A percentile compares a stretch with the other conserved stretches of the same genome.
phyloP scores from a whole-genome alignment of 805 yeast genomes.

The Tetrapisispora nanseiensis region DNA sequence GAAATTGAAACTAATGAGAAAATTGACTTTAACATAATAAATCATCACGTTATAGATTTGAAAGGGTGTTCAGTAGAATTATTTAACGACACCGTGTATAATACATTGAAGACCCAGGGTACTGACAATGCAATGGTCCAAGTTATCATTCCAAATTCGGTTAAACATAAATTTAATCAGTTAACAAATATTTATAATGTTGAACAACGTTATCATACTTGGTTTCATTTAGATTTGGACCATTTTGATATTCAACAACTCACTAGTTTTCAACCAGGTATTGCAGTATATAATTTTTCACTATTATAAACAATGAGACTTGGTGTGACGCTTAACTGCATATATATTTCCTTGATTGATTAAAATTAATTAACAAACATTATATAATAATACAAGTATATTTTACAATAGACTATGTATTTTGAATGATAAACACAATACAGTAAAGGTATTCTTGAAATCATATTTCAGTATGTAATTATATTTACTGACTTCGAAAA shows the following conservation, averaged over 20 bases:
- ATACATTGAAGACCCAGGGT: constrained; percentile 6
- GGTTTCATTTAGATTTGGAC: constrained; percentile 59
- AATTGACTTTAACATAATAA: constrained; percentile 6
- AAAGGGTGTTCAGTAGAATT: constrained; percentile 35
- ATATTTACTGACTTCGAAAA: neutral
- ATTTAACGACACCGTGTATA: constrained; percentile 17
- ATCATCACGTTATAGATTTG: constrained; percentile 33
- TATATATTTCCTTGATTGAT: no score
- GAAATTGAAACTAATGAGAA: constrained; percentile 14
- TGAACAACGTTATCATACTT: constrained; percentile 30
- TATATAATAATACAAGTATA: neutral
- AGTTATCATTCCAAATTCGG: constrained; percentile 1
- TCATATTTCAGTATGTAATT: neutral
- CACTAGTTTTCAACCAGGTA: constrained; percentile 49
- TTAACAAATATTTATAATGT: constrained; percentile 9
- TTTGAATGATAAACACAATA: no score
- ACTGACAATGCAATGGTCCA: constrained; percentile 1
- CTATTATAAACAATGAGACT: neutral
- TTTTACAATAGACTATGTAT: no score
- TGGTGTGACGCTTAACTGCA: neutral
- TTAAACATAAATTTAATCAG: constrained; percentile 10
- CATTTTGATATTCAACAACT: constrained; percentile 48
- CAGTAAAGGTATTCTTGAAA: no score
- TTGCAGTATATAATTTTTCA: constrained; percentile 38
- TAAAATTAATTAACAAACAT: neutral